These are phyloP conservation scores for Musa balbisiana DNA, from an alignment of 202 grass and related monocot genomes.

Conservation along the genomic window DNA sequence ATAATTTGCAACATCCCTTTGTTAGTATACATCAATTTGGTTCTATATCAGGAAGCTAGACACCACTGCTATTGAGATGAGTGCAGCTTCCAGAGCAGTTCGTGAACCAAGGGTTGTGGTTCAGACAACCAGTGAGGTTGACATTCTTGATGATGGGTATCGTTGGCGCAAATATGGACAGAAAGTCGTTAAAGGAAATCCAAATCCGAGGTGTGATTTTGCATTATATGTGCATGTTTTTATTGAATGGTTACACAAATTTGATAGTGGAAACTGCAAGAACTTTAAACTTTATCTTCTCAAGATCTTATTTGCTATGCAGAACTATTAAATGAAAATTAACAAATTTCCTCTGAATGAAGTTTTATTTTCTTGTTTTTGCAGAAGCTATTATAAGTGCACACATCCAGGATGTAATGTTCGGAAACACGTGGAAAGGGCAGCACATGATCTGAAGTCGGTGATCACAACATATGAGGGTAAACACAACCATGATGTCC, in stretches of 20 bases:
- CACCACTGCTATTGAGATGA: conserved; percentile 64
- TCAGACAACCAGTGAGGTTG: conserved; percentile 93
- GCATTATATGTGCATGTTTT: conserved; percentile 16
- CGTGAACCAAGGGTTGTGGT: conserved; percentile 88
- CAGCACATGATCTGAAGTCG: conserved; percentile 91
- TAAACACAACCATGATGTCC: conserved; percentile 94
- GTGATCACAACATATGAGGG: conserved; percentile 93
- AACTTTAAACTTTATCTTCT: not conserved
- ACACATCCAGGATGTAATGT: conserved; percentile 73
- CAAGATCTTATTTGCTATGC: not conserved
- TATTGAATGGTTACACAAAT: not conserved
- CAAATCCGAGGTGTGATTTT: conserved; percentile 72
- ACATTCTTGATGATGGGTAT: conserved; percentile 94
- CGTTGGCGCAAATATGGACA: conserved; percentile 99
- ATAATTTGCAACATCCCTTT: conserved; percentile 8
- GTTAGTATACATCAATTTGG: not conserved
- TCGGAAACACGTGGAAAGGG: conserved; percentile 89
- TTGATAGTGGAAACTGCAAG: not conserved
- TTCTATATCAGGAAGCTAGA: conserved; percentile 63
- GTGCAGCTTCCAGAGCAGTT: conserved; percentile 59
- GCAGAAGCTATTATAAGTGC: conserved; percentile 98
- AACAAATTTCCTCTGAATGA: not conserved
- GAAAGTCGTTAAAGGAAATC: conserved; percentile 98
- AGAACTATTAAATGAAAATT: not conserved
- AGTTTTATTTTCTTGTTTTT: conserved; percentile 22